Evolutionary conservation across 2,329 filamentous ascomycete genomes (phyloP), one percentile per base, ranked within the genome.

Genomic region (Mycosphaerelloides madeirae): DNA sequence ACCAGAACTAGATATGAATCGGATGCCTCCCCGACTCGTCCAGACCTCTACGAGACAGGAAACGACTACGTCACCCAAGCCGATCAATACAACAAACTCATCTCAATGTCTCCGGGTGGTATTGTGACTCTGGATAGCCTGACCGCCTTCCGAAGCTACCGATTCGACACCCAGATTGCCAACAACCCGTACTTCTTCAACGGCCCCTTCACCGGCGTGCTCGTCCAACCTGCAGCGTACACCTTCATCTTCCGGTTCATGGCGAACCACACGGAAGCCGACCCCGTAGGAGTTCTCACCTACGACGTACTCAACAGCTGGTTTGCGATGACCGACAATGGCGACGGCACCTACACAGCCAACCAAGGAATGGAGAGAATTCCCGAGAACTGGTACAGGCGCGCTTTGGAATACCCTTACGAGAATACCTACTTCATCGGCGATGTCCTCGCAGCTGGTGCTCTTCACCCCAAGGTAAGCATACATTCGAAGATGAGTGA

Each of bases 361-460:
- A 56, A 57, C 8, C 48, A 46, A 3, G 67, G 65, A 22, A 48
- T 62, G 20, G 68, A 71, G 52, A 49, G 58, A 3, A 67, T 70
- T 43, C 68, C 68, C 1, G 55, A 67, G 15, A 65, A 70, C 50
- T 62, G 57, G 57, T 63, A 61, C 49, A 50, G 46, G 2, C 54
- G 61, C 6, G 49, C 56, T 28, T 9, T 44, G 8, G 41, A 40
- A 20, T 48, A 54, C 25, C 44, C 57, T 9, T 65, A 65, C 56
- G 56, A 55, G 3, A 57, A 62, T 34, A 47, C 47, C 2, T 62
- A 58, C 49, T 48, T 63, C 49, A 14, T 45, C 29, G 25, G 42
- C 6, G 58, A 61, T 38, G 40, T 37, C 16, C 9, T 36, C 6
- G 31, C 36, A 33, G 49, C 48, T 38, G 49, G 42, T 7, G 33